These are phyloP conservation scores for Pascua sp. DNA, from an alignment of 1,284 basidiomycete species.

Conservation along the genomic window DNA sequence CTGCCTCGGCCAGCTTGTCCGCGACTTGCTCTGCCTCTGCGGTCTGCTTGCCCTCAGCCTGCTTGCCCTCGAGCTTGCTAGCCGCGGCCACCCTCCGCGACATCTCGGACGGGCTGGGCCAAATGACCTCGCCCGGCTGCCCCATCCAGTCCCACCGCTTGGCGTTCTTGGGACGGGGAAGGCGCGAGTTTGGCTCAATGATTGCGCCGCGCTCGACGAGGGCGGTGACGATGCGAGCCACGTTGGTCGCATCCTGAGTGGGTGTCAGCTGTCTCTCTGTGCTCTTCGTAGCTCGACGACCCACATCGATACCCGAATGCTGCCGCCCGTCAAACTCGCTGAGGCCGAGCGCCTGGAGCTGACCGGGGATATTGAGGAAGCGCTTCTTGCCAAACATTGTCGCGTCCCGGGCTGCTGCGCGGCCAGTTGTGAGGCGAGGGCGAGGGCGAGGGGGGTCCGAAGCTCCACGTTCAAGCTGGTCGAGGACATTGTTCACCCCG, in stretches of 20 bases:
- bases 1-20: too few relatives aligned
- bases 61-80: too few relatives aligned
- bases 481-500: slow-evolving; percentile 43
- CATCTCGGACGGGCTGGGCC: too few relatives aligned
- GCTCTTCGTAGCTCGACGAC: slow-evolving; percentile 42
- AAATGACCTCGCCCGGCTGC: slow-evolving; percentile 42
- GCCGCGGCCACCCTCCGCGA: too few relatives aligned
- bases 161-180: slow-evolving; percentile 56
- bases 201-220: slow-evolving; percentile 64
- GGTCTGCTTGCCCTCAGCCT: too few relatives aligned
- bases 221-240: slow-evolving; percentile 70
- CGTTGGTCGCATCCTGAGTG: slow-evolving; percentile 82
- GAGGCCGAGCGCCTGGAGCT: slow-evolving; percentile 46
- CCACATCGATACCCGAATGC: slow-evolving; percentile 82
- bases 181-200: slow-evolving; percentile 67
- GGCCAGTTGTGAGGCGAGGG: too few relatives aligned
- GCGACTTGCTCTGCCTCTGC: too few relatives aligned
- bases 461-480: too few relatives aligned
- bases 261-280: background rate
- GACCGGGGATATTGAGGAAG: slow-evolving; percentile 44
- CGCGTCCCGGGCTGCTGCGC: slow-evolving; percentile 24
- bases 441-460: too few relatives aligned
- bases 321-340: slow-evolving; percentile 68
- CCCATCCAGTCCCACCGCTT: slow-evolving; percentile 48
- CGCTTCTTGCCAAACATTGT: slow-evolving; percentile 7